phyloP scores from a whole-genome alignment of 1,139 yeast genomes.

The Kodamaea sp. region DNA sequence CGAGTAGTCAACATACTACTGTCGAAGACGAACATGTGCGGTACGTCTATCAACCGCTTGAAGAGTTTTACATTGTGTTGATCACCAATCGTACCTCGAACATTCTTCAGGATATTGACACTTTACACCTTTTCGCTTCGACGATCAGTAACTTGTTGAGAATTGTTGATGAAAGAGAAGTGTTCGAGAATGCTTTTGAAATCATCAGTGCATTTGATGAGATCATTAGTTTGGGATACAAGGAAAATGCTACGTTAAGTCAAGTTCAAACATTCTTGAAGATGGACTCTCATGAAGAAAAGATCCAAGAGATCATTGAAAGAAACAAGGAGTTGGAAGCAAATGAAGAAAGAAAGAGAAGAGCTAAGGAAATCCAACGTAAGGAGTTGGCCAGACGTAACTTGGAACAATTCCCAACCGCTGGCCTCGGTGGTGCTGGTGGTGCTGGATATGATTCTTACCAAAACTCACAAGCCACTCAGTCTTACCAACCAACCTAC shows the following conservation, averaged over 20 bases:
- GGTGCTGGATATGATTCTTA: slow-evolving; percentile 22
- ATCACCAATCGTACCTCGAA: slow-evolving; percentile 91
- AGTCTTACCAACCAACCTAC: slow-evolving; percentile 34
- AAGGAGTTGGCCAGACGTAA: slow-evolving; percentile 72
- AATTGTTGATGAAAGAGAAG: slow-evolving; percentile 77
- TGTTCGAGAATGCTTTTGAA: slow-evolving; percentile 83
- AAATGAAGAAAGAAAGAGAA: slow-evolving; percentile 92
- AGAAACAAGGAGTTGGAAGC: slow-evolving; percentile 97
- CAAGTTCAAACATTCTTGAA: slow-evolving; percentile 91
- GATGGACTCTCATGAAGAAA: slow-evolving; percentile 98
- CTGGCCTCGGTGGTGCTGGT: slow-evolving; percentile 7
- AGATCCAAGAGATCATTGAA: slow-evolving; percentile 96
- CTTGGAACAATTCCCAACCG: slow-evolving; percentile 31
- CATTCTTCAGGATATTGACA: slow-evolving; percentile 91
- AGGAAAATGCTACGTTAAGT: slow-evolving; percentile 78
- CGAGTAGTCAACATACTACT: slow-evolving; percentile 85
- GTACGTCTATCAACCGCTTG: slow-evolving; percentile 94
- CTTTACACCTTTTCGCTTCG: slow-evolving; percentile 82
- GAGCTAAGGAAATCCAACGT: slow-evolving; percentile 93
- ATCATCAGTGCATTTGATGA: slow-evolving; percentile 93
- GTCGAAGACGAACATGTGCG: slow-evolving; percentile 93
- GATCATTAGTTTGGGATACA: slow-evolving; percentile 84
- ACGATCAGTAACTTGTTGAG: slow-evolving; percentile 77
- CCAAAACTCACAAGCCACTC: slow-evolving; percentile 23
- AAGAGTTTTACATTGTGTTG: slow-evolving; percentile 87